Base-by-base conservation (phyloP, 1,139 yeast genomes). In the Hansenula lynferdii region DNA sequence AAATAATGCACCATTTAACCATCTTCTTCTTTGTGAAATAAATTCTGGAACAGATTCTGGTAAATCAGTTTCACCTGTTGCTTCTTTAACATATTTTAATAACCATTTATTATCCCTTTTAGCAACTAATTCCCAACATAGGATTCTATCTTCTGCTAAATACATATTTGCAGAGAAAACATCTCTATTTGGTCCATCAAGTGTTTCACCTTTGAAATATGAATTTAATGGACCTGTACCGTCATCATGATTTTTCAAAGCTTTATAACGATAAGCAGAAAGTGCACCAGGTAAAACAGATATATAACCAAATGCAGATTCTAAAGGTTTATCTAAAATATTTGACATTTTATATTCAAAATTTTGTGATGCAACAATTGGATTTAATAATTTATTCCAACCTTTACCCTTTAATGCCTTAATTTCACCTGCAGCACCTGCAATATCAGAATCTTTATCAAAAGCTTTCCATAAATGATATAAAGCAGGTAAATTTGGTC, bases 351-450 rank as follows among this genome's bases (percentile, higher is more conserved):
- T 92, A 64, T 92, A 92, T 62, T 92, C 98, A 54, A 92, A 92
- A 60, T 92, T 90, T 60, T 92, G 98, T 0, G 97, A 87, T 0
- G 97, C 97, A 29, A 92, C 96, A 35, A 92, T 67, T 3, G 98
- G 98, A 57, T 90, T 92, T 23, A 86, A 62, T 48, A 92, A 67
- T 46, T 87, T 85, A 20, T 67, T 57, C 75, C 96, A 86, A 15
- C 80, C 84, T 56, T 79, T 84, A 32, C 97, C 97, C 52, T 85
- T 86, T 85, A 90, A 84, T 1, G 97, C 89, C 47, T 84, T 85
- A 56, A 92, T 89, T 61, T 92, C 97, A 44, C 98, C 98, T 15
- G 97, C 96, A 1, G 96, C 97, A 49, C 97, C 98, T 1, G 96
- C 98, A 40, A 90, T 96, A 54, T 90, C 89, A 1, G 97, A 87